Base-by-base conservation (phyloP, 2,329 filamentous ascomycete species). In the Iodosphaeria phyllophila region DNA sequence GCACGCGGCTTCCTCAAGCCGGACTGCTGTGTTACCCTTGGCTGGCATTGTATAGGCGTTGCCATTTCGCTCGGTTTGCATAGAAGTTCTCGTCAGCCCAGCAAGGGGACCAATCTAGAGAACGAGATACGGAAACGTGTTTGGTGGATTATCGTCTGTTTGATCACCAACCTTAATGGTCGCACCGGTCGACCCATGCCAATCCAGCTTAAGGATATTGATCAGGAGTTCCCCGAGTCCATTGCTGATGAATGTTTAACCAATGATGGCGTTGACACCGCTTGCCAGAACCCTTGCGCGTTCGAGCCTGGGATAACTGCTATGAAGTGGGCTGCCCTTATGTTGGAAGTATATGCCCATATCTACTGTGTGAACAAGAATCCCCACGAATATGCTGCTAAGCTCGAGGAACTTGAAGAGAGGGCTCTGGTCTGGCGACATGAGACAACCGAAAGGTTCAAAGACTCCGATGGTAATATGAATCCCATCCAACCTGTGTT, bases 1-100 rank as follows among this genome's bases (percentile, higher is more conserved):
- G 64, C 79, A 4, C 69, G 80, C 30, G 71, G 69, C 25, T 83
- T 89, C 30, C 76, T 78, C 16, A 82, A 84, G 37, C 77, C 80
- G 1, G 77, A 76, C 8, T 69, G 74, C 20, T 76, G 74, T 27
- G 74, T 72, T 50, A 62, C 75, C 35, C 58, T 84, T 30, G 64
- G 64, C 16, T 67, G 65, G 26, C 58, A 67, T 23, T 65, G 76
- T 1, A 54, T 84, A 21, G 58, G 68, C 5, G 54, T 76, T 16
- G 77, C 77, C 7, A 60, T 86, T 18, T 79, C 89, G 37, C 51
- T 82, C 19, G 74, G 78, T 11, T 54, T 89, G 18, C 77, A 91
- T 43, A 63, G 78, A 20, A 72, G 71, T n/a, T 59, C 62, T 8
- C 73, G 68, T 33, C 46, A 47, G 4, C 48, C 52, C 0, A 49